Evolutionary conservation across 1,284 basidiomycete species (phyloP).

Genomic region (Pterulicium gracile): DNA sequence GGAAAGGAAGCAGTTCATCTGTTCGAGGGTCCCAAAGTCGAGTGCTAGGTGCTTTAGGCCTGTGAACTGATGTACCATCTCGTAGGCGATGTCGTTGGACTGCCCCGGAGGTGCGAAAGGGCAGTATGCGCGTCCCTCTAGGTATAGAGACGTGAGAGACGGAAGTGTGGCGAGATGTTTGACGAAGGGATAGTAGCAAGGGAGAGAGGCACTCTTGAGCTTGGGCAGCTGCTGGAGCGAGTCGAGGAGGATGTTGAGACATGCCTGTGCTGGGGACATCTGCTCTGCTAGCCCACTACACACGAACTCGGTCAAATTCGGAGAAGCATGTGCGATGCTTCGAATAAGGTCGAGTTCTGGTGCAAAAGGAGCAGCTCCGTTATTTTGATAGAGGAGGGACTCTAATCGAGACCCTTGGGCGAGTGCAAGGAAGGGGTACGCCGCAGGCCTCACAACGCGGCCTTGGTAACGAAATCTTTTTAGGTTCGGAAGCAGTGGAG

Average conservation of each 20-base stretch:
- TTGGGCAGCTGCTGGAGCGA: background rate
- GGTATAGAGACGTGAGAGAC: background rate
- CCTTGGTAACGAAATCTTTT: background rate
- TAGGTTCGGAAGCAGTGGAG: background rate
- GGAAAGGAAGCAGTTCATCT: background rate
- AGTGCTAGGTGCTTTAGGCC: background rate
- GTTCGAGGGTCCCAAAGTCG: background rate
- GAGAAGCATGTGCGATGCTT: background rate
- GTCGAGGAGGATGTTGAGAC: background rate
- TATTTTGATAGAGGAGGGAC: background rate
- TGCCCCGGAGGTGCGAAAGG: no score
- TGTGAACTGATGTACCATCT: no score
- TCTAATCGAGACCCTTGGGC: background rate
- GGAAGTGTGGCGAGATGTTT: background rate
- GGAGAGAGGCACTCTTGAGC: background rate
- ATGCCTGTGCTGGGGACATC: background rate
- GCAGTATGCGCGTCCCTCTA: background rate
- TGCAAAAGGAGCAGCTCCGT: background rate
- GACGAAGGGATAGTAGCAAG: background rate
- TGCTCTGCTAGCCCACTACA: background rate
- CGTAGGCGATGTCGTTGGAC: no score
- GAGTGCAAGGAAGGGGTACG: background rate
- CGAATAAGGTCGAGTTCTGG: background rate
- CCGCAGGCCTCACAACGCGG: background rate
- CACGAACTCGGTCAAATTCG: background rate